Conservation (phyloP, 2,329 filamentous ascomycete species). For the Verruconis gallopava region DNA sequence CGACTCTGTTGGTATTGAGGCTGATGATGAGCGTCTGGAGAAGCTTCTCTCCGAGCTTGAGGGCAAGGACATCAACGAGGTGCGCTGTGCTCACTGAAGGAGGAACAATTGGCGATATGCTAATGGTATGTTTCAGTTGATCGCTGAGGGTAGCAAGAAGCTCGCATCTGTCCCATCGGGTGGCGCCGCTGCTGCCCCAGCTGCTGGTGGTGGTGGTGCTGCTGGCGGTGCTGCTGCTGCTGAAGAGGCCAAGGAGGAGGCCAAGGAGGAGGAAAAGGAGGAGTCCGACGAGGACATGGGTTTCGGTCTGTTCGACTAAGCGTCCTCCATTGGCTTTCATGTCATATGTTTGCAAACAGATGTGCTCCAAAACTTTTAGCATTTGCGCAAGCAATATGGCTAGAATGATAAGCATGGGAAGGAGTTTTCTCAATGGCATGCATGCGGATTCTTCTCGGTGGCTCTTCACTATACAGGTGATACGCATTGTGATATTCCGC, state of each 20-base stretch:
- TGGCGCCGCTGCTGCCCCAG: constrained; percentile 62
- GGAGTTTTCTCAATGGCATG: not conserved
- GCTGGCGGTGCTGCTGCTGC: constrained; percentile 42
- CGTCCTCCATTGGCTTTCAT: not conserved
- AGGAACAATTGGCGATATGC: too few species aligned
- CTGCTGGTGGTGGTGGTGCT: constrained; percentile 52
- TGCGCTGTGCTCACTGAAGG: too few species aligned
- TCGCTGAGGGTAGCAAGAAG: constrained; percentile 79
- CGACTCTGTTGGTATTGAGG: constrained; percentile 65
- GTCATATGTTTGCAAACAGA: not conserved
- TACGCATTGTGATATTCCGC: too few species aligned
- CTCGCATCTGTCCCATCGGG: constrained; percentile 95
- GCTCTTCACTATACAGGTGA: not conserved
- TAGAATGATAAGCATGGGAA: not conserved
- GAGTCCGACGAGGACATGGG: constrained; percentile 66
- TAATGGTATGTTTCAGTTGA: too few species aligned
- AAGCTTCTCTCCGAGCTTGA: constrained; percentile 98
- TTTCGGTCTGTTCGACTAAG: constrained; percentile 56
- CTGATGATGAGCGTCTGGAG: constrained; percentile 93
- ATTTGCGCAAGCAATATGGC: not conserved
- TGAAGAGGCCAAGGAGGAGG: constrained; percentile 49
- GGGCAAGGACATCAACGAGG: constrained; percentile 99
- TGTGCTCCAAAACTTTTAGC: not conserved
- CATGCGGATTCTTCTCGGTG: not conserved
- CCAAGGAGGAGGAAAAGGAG: constrained; percentile 62